These are phyloP conservation scores for Spatholobus suberectus DNA, from an alignment of 306 rosid species.

Conservation along the genomic window DNA sequence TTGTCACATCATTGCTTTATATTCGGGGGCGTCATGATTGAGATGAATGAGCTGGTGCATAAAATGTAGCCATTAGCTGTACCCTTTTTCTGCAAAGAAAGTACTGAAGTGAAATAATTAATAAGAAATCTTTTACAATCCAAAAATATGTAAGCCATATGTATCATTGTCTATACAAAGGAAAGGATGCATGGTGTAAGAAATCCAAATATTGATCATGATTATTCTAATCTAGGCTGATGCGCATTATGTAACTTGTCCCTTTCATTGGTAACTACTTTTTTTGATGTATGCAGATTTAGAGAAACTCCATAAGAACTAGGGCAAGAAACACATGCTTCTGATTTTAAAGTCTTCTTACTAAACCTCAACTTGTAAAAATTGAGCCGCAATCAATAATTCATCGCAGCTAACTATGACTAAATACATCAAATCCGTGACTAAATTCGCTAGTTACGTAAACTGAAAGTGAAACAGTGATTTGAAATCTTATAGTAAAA, in stretches of 20 bases:
- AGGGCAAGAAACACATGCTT: constrained; percentile 34
- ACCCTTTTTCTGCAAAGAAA: neutral
- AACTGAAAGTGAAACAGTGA: neutral
- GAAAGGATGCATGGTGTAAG: neutral
- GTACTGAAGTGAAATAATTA: neutral
- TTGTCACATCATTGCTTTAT: constrained; percentile 29
- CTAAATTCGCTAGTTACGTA: neutral
- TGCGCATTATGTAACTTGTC: neutral
- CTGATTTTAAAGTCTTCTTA: constrained; percentile 32
- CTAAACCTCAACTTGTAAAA: constrained; percentile 13
- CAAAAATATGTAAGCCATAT: neutral
- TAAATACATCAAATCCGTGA: neutral
- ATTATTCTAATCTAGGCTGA: neutral
- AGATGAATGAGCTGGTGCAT: neutral
- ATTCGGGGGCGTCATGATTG: constrained; percentile 17
- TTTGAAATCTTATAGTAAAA: neutral
- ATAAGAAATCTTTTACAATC: neutral
- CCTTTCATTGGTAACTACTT: constrained; percentile 1
- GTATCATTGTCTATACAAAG: neutral
- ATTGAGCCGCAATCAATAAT: neutral
- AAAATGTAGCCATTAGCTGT: neutral
- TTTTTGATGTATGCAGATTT: constrained; percentile 16
- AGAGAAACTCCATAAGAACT: neutral
- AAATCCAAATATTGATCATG: neutral
- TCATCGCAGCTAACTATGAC: constrained; percentile 46